Evolutionary conservation across 768 basidiomycete genomes (phyloP).

Genomic region (Tulasnella sp.): DNA sequence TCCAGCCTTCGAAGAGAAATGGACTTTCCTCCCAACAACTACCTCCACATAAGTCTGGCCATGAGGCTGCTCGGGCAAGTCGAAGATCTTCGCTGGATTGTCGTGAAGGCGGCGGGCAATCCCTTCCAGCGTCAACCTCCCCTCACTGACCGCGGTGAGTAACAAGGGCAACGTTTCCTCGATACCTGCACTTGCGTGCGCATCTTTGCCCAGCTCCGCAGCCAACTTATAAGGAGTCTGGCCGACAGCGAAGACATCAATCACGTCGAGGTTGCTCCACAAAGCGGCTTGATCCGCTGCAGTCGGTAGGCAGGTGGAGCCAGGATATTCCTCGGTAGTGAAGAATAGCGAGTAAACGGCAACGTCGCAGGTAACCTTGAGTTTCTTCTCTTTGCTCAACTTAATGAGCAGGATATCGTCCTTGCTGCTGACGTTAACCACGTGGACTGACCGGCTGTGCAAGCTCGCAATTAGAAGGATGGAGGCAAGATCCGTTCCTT

Average conservation of each 20-base stretch:
- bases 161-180: slow-evolving; percentile 83
- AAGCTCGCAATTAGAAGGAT: slow-evolving; percentile 90
- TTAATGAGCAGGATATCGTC: slow-evolving; percentile 88
- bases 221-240: slow-evolving; percentile 72
- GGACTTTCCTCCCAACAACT: slow-evolving; percentile 66
- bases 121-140: slow-evolving; percentile 72
- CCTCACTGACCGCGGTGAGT: slow-evolving; percentile 73
- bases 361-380: slow-evolving; percentile 95
- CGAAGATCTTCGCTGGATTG: slow-evolving; percentile 88
- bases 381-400: slow-evolving; percentile 85
- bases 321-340: slow-evolving; percentile 63
- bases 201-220: slow-evolving; percentile 48
- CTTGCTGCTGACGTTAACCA: slow-evolving; percentile 77
- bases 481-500: slow-evolving; percentile 85
- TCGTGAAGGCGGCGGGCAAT: slow-evolving; percentile 79
- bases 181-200: slow-evolving; percentile 67
- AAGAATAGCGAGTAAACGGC: slow-evolving; percentile 89
- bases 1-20: slow-evolving; percentile 43
- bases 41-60: slow-evolving; percentile 75
- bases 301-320: slow-evolving; percentile 57
- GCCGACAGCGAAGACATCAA: slow-evolving; percentile 90
- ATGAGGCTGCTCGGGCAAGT: slow-evolving; percentile 73
- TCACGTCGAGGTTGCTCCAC: slow-evolving; percentile 74
- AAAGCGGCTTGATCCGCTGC: slow-evolving; percentile 68
- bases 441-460: slow-evolving; percentile 78